Base-by-base conservation (phyloP, 345 rosid species). In the Mangifera indica region DNA sequence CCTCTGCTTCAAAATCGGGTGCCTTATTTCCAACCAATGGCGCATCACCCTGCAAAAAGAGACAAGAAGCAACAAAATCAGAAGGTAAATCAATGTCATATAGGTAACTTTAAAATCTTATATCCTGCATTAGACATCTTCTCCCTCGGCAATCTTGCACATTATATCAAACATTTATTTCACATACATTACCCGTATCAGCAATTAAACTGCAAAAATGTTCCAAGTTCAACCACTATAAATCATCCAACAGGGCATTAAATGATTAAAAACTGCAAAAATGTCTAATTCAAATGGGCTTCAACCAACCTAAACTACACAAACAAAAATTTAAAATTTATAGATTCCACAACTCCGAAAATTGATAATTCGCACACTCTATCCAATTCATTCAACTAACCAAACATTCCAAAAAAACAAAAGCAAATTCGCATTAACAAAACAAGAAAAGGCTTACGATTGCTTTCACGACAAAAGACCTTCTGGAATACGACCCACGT, bases 1-100 rank as follows among this genome's bases (percentile, higher is more conserved):
- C 98, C 88, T 92, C 98, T 0, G 99, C 99, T 74, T 90, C 97
- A 40, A 95, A 95, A 83, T 95, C 89, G 20, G 99, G 97, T 5
- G 98, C 96, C 54, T 37, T 60, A 71, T 91, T 95, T 49, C 99
- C 97, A 64, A 95, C 99, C 18, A 95, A 76, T 44, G 99, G 97
- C 77, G 81, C 80, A 12, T 86, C 98, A 77, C 85, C 70, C 98
- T 92, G 74, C 62, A 70, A 70, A 78, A 72, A 58, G 18, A 65
- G 21, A 58, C 10, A 32, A 26, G 20, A 46, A 15, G 26, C 3
- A 55, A 67, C 6, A 49, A 1, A 29, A 29, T 24, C 54, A 67
- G 4, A 62, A 60, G 13, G 14, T 5, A 46, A 46, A 61, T 64
- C 49, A 61, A 24, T 20, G 20, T n/a, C n/a, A 34, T 21, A 12